Evolutionary conservation across 2,329 filamentous ascomycete species (phyloP).

Genomic region (Diaporthe sp.): DNA sequence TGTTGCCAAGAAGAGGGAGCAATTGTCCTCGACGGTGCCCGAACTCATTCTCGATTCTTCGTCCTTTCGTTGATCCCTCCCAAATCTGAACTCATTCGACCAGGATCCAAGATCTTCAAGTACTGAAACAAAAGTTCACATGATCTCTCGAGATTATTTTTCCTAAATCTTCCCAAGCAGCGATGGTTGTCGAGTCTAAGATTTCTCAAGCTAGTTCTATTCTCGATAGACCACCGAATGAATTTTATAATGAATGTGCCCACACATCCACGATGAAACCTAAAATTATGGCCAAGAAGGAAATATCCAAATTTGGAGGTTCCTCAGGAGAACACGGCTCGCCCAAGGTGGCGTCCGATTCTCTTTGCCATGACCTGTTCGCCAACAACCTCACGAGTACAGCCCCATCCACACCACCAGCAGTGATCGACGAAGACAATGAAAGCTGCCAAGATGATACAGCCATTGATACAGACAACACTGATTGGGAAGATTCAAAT

Average conservation of each 20-base stretch:
- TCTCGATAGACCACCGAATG: background rate
- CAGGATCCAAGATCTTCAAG: background rate
- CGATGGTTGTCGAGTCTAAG: too few species aligned
- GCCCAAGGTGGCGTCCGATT: conserved; percentile 67
- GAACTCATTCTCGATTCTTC: background rate
- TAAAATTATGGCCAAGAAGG: conserved; percentile 47
- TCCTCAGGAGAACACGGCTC: conserved; percentile 86
- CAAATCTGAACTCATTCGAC: background rate
- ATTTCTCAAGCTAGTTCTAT: background rate
- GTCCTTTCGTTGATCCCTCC: background rate
- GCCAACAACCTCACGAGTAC: conserved; percentile 80
- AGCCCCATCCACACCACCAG: conserved; percentile 63
- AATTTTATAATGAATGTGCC: too few species aligned
- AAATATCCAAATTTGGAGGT: conserved; percentile 66
- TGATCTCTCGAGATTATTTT: too few species aligned
- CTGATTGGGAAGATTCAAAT: conserved; percentile 73
- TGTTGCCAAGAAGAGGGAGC: background rate
- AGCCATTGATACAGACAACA: conserved; percentile 81
- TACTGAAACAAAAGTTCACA: background rate
- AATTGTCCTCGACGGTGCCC: background rate
- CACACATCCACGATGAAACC: too few species aligned
- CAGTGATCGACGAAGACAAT: conserved; percentile 62
- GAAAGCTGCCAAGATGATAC: conserved; percentile 82
- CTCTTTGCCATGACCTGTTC: conserved; percentile 67
- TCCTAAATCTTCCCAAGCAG: too few species aligned